phyloP scores from a whole-genome alignment of 495 filamentous ascomycete species.

The Podospora australis region DNA sequence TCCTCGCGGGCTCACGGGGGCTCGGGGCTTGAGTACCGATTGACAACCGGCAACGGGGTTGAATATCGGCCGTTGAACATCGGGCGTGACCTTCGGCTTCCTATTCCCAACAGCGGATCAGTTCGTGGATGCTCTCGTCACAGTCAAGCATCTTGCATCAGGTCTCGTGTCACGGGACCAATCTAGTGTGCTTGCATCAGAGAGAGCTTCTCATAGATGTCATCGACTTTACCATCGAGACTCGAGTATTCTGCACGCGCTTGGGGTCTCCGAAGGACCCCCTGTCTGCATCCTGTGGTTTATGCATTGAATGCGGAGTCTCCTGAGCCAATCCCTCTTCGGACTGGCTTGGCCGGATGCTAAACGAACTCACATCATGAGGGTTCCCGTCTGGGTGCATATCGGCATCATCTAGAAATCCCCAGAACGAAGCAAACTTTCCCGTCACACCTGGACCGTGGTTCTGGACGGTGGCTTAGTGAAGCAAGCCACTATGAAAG shows the following conservation, averaged over 20 bases:
- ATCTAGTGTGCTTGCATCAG: slow-evolving; percentile 12
- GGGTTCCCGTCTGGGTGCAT: not conserved
- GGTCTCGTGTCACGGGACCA: slow-evolving; percentile 21
- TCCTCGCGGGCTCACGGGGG: no score
- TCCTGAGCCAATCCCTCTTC: slow-evolving; percentile 6
- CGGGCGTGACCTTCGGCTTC: no score
- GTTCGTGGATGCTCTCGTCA: no score
- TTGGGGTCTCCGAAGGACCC: slow-evolving; percentile 16
- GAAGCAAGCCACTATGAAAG: no score
- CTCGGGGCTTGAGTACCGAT: no score
- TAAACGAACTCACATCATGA: slow-evolving; percentile 12
- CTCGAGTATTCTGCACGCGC: slow-evolving; percentile 8
- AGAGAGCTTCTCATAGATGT: slow-evolving; percentile 9
- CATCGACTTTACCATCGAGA: slow-evolving; percentile 3
- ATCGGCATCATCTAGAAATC: not conserved
- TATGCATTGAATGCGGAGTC: slow-evolving; percentile 24
- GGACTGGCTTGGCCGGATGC: not conserved
- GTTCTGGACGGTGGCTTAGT: no score
- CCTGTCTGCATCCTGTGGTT: slow-evolving; percentile 24
- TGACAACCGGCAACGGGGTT: no score
- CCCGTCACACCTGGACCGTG: no score
- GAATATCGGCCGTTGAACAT: no score
- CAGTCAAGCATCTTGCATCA: not conserved
- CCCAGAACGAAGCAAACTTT: not conserved
- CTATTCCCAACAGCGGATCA: no score